phyloP scores from a whole-genome alignment of 2,329 filamentous ascomycete genomes.

The Botrytis paeoniae region DNA sequence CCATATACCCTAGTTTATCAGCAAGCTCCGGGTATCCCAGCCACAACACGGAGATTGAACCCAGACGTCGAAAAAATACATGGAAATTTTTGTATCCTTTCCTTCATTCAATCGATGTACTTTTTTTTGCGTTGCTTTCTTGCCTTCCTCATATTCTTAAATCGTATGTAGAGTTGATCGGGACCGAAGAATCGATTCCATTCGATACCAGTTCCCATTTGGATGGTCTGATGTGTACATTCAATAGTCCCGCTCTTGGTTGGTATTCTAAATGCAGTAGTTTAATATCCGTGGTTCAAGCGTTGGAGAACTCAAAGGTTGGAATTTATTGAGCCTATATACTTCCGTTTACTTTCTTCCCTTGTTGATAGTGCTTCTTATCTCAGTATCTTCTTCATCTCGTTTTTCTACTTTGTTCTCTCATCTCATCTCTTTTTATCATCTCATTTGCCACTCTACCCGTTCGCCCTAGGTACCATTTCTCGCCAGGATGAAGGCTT shows the following conservation, averaged over 20 bases:
- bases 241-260: background rate
- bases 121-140: background rate
- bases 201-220: background rate
- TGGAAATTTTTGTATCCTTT: background rate
- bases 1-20: background rate
- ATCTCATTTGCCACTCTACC: background rate
- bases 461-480: background rate
- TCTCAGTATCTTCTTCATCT: background rate
- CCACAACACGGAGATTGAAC: conserved; percentile 4
- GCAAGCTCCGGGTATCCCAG: background rate
- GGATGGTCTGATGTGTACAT: background rate
- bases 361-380: background rate
- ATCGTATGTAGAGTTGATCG: background rate
- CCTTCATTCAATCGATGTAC: background rate
- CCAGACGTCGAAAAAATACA: background rate
- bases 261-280: background rate
- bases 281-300: conserved; percentile 7
- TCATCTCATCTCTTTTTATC: background rate
- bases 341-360: background rate
- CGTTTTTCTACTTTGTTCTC: background rate
- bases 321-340: background rate
- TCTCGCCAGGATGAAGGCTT: conserved; percentile 5
- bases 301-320: background rate
- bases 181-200: background rate
- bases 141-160: background rate